Evolutionary conservation across 352 stramenopile genomes (phyloP).

Genomic region (Phytophthora litchii): DNA sequence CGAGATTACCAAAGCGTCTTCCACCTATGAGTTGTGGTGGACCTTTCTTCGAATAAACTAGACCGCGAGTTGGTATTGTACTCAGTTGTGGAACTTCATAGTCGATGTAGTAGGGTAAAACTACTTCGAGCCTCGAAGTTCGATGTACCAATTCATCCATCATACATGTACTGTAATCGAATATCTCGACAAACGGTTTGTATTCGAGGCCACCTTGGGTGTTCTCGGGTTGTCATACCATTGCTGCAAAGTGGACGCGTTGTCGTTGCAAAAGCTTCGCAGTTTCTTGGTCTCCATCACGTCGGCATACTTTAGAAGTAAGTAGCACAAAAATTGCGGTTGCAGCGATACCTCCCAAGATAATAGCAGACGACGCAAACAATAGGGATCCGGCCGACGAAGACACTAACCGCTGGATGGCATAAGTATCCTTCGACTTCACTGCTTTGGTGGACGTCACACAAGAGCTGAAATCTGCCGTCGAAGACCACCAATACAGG

Average conservation of each 20-base stretch:
- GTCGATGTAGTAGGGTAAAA: too few relatives aligned
- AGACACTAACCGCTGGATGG: conserved; percentile 11
- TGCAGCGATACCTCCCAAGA: conserved; percentile 22
- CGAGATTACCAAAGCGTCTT: too few relatives aligned
- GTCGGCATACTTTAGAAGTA: conserved; percentile 25
- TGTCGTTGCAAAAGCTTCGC: conserved; percentile 29
- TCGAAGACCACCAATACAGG: conserved; percentile 76
- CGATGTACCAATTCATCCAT: too few relatives aligned
- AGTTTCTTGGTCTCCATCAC: conserved; percentile 20
- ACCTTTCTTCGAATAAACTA: too few relatives aligned
- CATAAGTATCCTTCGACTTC: conserved; percentile 15
- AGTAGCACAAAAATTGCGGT: conserved; percentile 25
- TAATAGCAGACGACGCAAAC: conserved; percentile 12
- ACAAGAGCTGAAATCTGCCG: conserved; percentile 58
- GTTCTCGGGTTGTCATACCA: conserved; percentile 15
- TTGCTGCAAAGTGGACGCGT: conserved; percentile 34
- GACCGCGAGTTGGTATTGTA: too few relatives aligned
- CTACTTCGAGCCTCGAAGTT: too few relatives aligned
- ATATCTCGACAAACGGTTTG: not conserved
- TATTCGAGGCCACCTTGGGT: not conserved
- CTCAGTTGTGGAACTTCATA: too few relatives aligned
- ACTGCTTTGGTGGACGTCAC: conserved; percentile 31
- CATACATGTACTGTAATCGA: not conserved
- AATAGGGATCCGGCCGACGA: conserved; percentile 25
- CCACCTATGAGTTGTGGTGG: too few relatives aligned